A percentile compares a stretch with the other conserved stretches of the same genome.
phyloP scores from a whole-genome alignment of 805 yeast genomes.

The Cyberlindnera amylophila region DNA sequence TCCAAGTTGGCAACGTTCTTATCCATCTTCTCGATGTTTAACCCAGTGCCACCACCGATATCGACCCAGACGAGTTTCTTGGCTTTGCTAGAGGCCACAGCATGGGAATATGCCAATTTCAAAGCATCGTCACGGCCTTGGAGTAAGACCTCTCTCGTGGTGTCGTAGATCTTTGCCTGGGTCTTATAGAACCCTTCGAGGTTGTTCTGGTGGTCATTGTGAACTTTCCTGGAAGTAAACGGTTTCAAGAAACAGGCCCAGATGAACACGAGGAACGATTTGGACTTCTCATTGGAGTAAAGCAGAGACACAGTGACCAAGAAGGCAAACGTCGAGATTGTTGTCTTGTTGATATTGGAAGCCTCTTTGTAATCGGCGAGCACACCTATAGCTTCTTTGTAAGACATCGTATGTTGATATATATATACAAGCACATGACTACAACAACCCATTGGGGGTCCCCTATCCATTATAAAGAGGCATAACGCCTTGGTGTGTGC shows the following conservation, averaged over 20 bases:
- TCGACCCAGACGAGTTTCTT: constrained; percentile 65
- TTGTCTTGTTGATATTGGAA: constrained; percentile 5
- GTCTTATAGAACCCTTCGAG: constrained; percentile 65
- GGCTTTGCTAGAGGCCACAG: constrained; percentile 29
- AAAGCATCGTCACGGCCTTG: constrained; percentile 70
- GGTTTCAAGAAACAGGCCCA: constrained; percentile 36
- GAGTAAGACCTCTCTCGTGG: constrained; percentile 60
- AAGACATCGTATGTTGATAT: too few species aligned
- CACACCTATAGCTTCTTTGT: too few species aligned
- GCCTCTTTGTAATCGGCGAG: too few species aligned
- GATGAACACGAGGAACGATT: constrained; percentile 25
- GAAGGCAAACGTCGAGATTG: constrained; percentile 5
- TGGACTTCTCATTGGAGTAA: constrained; percentile 18
- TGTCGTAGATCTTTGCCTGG: constrained; percentile 75
- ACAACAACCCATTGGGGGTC: too few species aligned
- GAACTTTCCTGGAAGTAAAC: constrained; percentile 27
- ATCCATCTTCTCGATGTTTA: constrained; percentile 76
- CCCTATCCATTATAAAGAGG: too few species aligned
- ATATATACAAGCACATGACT: too few species aligned
- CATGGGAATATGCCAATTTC: constrained; percentile 54
- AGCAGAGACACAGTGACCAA: background rate
- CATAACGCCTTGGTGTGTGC: too few species aligned
- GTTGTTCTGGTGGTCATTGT: constrained; percentile 30
- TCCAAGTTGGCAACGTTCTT: constrained; percentile 34
- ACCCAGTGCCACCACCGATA: constrained; percentile 86